Percentiles rank a stretch among this genome's conserved stretches.
Evolutionary conservation across 768 basidiomycete genomes (phyloP).

Genomic region (Suillus hirtellus): DNA sequence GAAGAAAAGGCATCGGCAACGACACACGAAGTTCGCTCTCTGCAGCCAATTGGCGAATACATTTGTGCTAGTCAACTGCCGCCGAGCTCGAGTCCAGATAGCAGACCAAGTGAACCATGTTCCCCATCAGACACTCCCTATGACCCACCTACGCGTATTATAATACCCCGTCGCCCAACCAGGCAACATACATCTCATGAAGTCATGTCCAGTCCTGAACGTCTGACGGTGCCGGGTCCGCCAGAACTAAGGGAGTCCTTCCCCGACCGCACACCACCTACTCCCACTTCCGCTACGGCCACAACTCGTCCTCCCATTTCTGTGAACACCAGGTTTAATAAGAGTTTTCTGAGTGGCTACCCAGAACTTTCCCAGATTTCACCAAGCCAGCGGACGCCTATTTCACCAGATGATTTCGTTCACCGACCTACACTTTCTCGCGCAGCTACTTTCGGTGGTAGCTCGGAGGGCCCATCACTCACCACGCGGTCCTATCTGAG

Average conservation of each 20-base stretch:
- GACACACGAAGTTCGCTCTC: neutral
- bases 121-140: slow-evolving; percentile 12
- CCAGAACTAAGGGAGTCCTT: slow-evolving; percentile 1
- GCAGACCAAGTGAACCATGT: slow-evolving; percentile 4
- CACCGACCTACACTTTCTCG: slow-evolving; percentile 10
- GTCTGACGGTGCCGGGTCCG: neutral
- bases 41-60: neutral
- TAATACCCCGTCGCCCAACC: slow-evolving; percentile 8
- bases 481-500: slow-evolving; percentile 3
- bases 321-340: slow-evolving; percentile 7
- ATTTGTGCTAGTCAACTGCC: slow-evolving; percentile 6
- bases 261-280: neutral
- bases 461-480: slow-evolving; percentile 12
- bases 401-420: slow-evolving; percentile 2
- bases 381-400: slow-evolving; percentile 11
- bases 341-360: neutral
- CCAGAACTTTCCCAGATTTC: neutral
- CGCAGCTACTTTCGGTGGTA: slow-evolving; percentile 16
- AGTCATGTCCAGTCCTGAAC: neutral
- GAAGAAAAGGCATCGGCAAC: neutral
- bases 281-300: neutral
- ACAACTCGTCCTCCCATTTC: slow-evolving; percentile 6
- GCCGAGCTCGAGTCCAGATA: neutral
- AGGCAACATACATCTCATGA: slow-evolving; percentile 8
- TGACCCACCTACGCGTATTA: neutral